phyloP scores from a whole-genome alignment of 257 asterid genomes.

The Nicotiana tabacum region DNA sequence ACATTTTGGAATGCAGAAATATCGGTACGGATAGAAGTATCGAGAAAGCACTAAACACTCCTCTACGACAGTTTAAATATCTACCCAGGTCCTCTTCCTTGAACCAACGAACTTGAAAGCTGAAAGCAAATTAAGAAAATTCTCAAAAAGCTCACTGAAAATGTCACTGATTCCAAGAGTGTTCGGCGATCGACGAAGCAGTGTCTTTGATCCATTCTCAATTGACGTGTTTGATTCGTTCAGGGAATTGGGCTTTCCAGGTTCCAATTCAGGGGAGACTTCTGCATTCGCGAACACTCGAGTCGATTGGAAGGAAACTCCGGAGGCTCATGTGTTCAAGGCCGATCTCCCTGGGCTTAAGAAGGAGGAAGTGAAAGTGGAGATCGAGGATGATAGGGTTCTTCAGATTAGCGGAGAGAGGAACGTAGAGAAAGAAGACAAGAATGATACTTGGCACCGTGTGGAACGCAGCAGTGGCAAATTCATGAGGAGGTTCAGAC shows the following conservation, averaged over 20 bases:
- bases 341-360: background rate
- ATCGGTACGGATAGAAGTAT: background rate
- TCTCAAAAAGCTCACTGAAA: background rate
- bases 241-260: background rate
- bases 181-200: background rate
- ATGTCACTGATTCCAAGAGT: background rate
- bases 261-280: background rate
- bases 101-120: background rate
- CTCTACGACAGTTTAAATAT: background rate
- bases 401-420: conserved; percentile 12
- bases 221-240: background rate
- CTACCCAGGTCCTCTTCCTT: background rate
- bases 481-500: conserved; percentile 11
- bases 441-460: conserved; percentile 16
- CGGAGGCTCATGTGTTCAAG: background rate
- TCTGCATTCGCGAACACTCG: background rate
- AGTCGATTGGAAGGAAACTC: background rate
- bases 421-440: conserved; percentile 15
- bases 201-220: background rate
- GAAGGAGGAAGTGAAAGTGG: background rate
- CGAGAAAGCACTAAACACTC: background rate
- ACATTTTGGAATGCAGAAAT: too few species aligned
- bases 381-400: background rate
- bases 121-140: background rate
- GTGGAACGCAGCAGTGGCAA: conserved; percentile 13